phyloP scores from a whole-genome alignment of 2,329 filamentous ascomycete genomes.

The Gaeumannomyces sp. region DNA sequence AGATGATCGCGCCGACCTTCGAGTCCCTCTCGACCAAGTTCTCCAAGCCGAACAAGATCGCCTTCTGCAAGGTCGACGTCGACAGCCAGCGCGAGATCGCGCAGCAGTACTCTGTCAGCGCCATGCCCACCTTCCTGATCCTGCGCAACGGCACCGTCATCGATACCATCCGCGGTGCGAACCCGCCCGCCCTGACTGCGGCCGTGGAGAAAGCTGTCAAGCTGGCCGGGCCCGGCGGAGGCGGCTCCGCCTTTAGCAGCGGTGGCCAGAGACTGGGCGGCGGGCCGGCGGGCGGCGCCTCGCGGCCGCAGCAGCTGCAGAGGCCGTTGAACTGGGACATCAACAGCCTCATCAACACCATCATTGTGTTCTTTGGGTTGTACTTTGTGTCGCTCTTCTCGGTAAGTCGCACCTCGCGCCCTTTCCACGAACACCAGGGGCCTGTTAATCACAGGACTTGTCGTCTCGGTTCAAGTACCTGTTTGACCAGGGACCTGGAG shows the following conservation, averaged over 20 bases:
- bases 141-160: conserved; percentile 70
- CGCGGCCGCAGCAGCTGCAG: conserved; percentile 16
- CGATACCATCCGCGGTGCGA: conserved; percentile 75
- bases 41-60: conserved; percentile 73
- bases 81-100: conserved; percentile 75
- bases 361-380: conserved; percentile 52
- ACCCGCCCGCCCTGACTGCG: conserved; percentile 66
- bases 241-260: conserved; percentile 44
- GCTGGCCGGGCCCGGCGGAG: conserved; percentile 36
- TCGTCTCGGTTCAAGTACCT: neutral
- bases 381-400: conserved; percentile 58
- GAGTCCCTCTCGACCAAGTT: conserved; percentile 76
- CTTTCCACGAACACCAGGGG: neutral
- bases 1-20: conserved; percentile 83
- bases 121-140: conserved; percentile 93
- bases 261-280: conserved; percentile 52
- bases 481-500: neutral
- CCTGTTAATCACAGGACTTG: neutral
- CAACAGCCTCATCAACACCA: conserved; percentile 39
- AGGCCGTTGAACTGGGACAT: conserved; percentile 24
- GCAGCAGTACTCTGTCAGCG: conserved; percentile 69
- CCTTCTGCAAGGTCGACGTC: conserved; percentile 89
- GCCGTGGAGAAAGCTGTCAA: conserved; percentile 67
- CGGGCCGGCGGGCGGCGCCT: conserved; percentile 14
- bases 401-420: conserved; percentile 32